These are phyloP conservation scores for Claviceps digitariae DNA, from an alignment of 2,329 filamentous ascomycete species.

Conservation along the genomic window DNA sequence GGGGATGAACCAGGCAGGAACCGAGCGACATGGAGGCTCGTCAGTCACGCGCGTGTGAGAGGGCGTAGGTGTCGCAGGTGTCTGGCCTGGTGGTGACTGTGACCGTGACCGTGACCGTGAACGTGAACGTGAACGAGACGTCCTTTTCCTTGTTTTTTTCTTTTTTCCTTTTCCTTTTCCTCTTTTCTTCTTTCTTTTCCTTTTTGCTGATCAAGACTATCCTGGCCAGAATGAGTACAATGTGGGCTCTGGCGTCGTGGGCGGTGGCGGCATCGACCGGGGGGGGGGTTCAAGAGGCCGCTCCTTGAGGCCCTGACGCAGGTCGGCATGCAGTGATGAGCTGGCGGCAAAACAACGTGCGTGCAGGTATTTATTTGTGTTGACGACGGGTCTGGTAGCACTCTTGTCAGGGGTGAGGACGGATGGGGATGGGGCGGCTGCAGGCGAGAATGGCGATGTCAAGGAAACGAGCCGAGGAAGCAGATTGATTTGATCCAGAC, in stretches of 20 bases:
- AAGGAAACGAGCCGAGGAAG: neutral
- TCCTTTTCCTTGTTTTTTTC: too few species aligned
- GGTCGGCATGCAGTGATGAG: constrained; percentile 26
- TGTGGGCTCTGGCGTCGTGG: constrained; percentile 2
- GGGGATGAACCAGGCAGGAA: neutral
- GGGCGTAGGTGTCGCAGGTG: constrained; percentile 2
- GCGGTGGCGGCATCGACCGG: neutral
- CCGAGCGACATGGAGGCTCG: neutral
- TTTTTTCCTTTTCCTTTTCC: too few species aligned
- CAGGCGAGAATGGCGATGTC: neutral
- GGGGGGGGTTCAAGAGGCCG: constrained; percentile 24
- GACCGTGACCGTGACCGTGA: too few species aligned
- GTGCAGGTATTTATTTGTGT: neutral
- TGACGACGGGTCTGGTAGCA: neutral
- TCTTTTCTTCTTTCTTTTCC: too few species aligned
- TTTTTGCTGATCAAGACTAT: neutral
- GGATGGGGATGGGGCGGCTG: neutral
- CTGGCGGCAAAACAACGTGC: neutral
- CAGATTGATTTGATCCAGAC: too few species aligned
- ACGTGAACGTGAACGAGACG: too few species aligned
- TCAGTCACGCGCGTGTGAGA: neutral
- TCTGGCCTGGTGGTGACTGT: neutral
- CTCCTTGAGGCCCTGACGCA: constrained; percentile 31
- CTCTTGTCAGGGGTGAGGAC: neutral
- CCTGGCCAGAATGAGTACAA: neutral